Percentiles rank a stretch among this genome's conserved stretches.
phyloP scores from a whole-genome alignment of 805 yeast genomes.

The Saturnispora mendoncae region DNA sequence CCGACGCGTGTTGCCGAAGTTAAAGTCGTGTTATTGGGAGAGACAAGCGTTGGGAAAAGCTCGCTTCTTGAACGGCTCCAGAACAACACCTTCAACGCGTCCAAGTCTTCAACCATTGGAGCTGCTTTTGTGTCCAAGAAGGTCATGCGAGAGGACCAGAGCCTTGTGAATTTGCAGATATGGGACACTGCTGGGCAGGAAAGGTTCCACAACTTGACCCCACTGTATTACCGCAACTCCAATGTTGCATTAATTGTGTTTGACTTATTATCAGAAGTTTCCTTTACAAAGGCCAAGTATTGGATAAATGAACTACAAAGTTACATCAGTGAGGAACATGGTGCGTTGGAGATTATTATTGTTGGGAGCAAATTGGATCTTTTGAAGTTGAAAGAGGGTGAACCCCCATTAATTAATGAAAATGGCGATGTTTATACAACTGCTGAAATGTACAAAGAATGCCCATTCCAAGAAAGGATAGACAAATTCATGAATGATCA shows the following conservation, averaged over 20 bases:
- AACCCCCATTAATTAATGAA: background rate
- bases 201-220: conserved; percentile 72
- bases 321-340: conserved; percentile 19
- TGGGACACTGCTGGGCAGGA: conserved; percentile 99
- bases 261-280: conserved; percentile 52
- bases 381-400: conserved; percentile 19
- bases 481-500: conserved; percentile 18
- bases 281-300: conserved; percentile 64
- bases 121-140: conserved; percentile 93
- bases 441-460: conserved; percentile 12
- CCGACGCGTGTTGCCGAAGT: conserved; percentile 27
- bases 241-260: conserved; percentile 82
- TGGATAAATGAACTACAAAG: conserved; percentile 78
- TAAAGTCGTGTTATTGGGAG: conserved; percentile 35
- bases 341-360: conserved; percentile 32
- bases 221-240: conserved; percentile 76
- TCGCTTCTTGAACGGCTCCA: conserved; percentile 80
- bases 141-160: conserved; percentile 28
- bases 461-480: conserved; percentile 19
- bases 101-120: conserved; percentile 91
- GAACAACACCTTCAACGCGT: conserved; percentile 59
- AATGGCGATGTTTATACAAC: background rate
- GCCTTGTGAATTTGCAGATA: conserved; percentile 47
- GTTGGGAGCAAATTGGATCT: conserved; percentile 85
- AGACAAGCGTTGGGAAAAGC: conserved; percentile 54